A percentile compares a stretch with the other conserved stretches of the same genome.
Conservation (phyloP, 192 early-diverging fungal species). For the Oehlia diaphana region DNA sequence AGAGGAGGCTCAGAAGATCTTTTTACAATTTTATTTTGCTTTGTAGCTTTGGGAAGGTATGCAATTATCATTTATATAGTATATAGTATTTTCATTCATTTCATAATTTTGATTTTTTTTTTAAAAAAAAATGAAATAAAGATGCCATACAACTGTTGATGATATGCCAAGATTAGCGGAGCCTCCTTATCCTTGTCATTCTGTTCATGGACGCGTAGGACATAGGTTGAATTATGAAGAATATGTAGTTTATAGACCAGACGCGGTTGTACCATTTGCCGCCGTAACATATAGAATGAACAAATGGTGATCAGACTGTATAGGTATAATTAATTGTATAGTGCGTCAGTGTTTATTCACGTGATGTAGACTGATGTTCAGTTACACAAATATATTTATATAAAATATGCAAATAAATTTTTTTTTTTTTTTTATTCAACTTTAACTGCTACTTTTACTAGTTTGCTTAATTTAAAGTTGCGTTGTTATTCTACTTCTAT, state of each 20-base stretch:
- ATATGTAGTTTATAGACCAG: slow-evolving; percentile 31
- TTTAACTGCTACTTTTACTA: no score
- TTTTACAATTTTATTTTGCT: slow-evolving; percentile 30
- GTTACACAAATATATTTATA: no score
- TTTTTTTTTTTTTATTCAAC: no score
- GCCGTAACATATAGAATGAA: slow-evolving; percentile 27
- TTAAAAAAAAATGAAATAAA: not conserved
- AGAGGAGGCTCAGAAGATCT: not conserved
- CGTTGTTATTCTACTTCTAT: not conserved
- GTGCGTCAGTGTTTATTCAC: no score
- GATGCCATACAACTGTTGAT: slow-evolving; percentile 19
- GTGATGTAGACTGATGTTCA: no score
- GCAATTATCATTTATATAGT: not conserved
- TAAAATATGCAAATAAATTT: no score
- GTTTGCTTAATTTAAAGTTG: no score
- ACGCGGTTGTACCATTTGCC: slow-evolving; percentile 31
- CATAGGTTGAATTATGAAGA: slow-evolving; percentile 30
- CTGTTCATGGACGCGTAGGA: slow-evolving; percentile 25
- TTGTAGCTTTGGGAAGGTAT: slow-evolving; percentile 33
- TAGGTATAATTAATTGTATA: no score
- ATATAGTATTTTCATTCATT: not conserved
- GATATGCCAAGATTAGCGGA: slow-evolving; percentile 26
- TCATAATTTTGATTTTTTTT: not conserved
- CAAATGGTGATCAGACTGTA: not conserved
- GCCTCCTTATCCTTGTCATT: slow-evolving; percentile 30